Evolutionary conservation across 1,139 yeast genomes (phyloP), one percentile per base, ranked within the genome.

Genomic region (Debaryomyces fabryi): DNA sequence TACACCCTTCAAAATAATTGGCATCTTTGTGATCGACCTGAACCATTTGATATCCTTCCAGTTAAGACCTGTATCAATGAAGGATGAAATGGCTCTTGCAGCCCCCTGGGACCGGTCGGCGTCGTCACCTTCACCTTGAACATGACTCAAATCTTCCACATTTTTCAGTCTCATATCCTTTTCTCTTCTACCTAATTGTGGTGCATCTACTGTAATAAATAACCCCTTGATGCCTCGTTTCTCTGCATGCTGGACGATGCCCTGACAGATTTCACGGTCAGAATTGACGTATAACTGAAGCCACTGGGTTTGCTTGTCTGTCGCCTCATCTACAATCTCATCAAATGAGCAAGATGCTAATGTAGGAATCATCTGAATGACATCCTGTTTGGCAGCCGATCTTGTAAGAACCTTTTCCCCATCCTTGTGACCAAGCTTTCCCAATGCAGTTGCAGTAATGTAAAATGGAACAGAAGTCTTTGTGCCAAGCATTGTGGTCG

Each of bases 141-240:
- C 86, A 51, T 47, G 49, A 34, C 54, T 51, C 30, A 51, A 27
- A 78, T 73, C 78, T 52, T 68, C 72, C 41, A 72, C 56, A 37
- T 69, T 56, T 53, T 71, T 73, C 49, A 71, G 68, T 46, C 82
- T 63, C 81, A 69, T 65, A 56, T 85, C 89, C 54, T 82, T 78
- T 65, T 92, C 97, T 58, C 98, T 82, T 56, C 96, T 82, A n/a
- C 98, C 98, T 49, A 91, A 76, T 55, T 89, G 90, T 3, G 97
- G 97, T 0, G 97, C 97, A 71, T 92, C 98, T 3, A 91, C 97
- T 0, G 96, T 90, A 47, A 90, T 82, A 63, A 88, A 88, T 20
- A 90, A 72, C 0, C 92, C 96, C 60, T 85, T 85, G 59, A 87
- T 75, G 0, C 96, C 96, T 43, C 90, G 69, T 42, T 69, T 60